Base-by-base conservation (phyloP, 2,329 filamentous ascomycete species). In the Penicillium sp. region DNA sequence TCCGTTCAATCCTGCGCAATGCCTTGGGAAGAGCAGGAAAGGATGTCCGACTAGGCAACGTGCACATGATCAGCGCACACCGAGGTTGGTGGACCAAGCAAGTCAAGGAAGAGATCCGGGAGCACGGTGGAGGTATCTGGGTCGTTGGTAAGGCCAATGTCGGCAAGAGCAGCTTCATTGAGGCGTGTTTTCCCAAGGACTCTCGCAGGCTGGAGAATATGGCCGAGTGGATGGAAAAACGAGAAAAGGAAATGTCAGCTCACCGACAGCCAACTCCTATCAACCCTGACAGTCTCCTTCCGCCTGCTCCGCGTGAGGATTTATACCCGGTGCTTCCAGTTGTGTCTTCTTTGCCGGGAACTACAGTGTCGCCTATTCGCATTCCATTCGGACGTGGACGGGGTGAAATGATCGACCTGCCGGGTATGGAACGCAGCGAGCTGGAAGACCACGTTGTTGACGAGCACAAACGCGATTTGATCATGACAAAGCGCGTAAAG, bases 111-210 rank as follows among this genome's bases (percentile, higher is more conserved):
- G 88, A 93, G 48, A 92, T 99, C 47, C 93, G 87, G 83, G 78
- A 86, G 44, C 85, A 90, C 48, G 92, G 91, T 4, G 93, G 93
- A 5, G 95, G 88, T 16, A 88, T 90, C 16, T 99, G 95, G 93
- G 88, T 99, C 81, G 90, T 99, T 3, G 95, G 95, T n/a, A 98
- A 96, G 74, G 91, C 92, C 61, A 99, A 99, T 70, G 96, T 98
- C 2, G 96, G 95, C 24, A 99, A 99, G 76, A 98, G 93, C 66
- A 89, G 89, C 69, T 83, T 99, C 2, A 96, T 98, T 59, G 88
- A 95, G 65, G 84, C 87, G 5, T 86, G 97, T 8, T 96, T 93
- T 68, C 93, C 96, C 4, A 88, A 90, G 80, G 87, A 86, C 26
- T 81, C 81, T 35, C 82, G 80, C 76, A 79, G 75, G 58, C 69